Base-by-base conservation (phyloP, 1,139 yeast species). In the Debaryomyces psychrophilus region DNA sequence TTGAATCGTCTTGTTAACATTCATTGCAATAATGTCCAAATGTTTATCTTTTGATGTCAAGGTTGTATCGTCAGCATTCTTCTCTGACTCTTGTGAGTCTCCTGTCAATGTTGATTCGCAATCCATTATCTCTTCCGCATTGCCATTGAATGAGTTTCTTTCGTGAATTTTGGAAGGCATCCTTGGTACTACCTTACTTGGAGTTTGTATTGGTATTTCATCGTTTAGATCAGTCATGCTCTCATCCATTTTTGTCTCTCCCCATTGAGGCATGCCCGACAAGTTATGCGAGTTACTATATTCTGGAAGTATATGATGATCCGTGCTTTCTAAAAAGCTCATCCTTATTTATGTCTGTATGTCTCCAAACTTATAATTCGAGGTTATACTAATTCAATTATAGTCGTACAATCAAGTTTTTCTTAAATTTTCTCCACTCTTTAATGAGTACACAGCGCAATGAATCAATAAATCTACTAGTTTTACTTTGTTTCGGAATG, bases 1-100 rank as follows among this genome's bases (percentile, higher is more conserved):
- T 26, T 56, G 58, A 12, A 75, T 65, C 5, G 78, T 68, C 17
- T 57, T 53, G 47, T 69, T 69, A 27, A 75, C 67, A 40, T 60
- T 62, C n/a, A 52, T 47, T 2, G 67, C 62, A 14, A 67, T 65
- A 9, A 54, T 41, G 38, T 63, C 68, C 35, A 67, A 54, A 41
- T 63, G 62, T 38, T 50, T 48, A 9, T 47, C 53, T 26, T 48
- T 51, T 22, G 34, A n/a, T 4, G 11, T n/a, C 17, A 27, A 9
- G n/a, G 12, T 18, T 18, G 27, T 27, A 12, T 27, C 31, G 8
- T 23, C 37, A 3, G 15, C 27, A 17, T 43, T 18, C 1, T 29
- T 25, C 5, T 31, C 31, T n/a, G 9, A 20, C 11, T 29, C 49
- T 15, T 41, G 43, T 9, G 41, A 29, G 12, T 44, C 41, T 18